Percentiles rank a stretch among this genome's conserved stretches.
phyloP scores from a whole-genome alignment of 2,329 filamentous ascomycete genomes.

The Chrysoporthe deuterocubensis region DNA sequence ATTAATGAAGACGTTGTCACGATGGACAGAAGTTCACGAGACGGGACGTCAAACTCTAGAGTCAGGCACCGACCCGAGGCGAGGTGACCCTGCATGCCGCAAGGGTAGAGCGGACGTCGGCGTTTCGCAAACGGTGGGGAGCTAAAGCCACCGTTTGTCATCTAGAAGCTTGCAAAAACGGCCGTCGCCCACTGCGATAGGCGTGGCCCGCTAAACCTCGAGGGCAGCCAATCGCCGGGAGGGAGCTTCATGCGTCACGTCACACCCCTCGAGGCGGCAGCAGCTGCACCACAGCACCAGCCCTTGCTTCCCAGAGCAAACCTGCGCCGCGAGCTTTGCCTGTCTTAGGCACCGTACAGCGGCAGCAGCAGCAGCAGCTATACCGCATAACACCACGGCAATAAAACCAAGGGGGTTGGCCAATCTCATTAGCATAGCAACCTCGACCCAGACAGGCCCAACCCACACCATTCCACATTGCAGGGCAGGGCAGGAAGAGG shows the following conservation, averaged over 20 bases:
- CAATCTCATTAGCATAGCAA: background rate
- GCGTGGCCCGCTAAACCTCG: background rate
- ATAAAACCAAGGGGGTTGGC: constrained; percentile 1
- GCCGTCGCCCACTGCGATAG: background rate
- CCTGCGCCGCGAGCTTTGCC: too few relatives aligned
- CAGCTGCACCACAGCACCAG: constrained; percentile 1
- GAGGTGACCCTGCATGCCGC: background rate
- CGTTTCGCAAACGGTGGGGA: background rate
- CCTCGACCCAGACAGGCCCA: background rate
- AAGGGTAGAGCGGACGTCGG: background rate
- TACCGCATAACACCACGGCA: background rate
- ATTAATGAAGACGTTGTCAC: constrained; percentile 3
- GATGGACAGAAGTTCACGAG: background rate
- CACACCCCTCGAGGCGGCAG: background rate
- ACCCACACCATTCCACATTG: background rate
- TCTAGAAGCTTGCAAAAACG: background rate
- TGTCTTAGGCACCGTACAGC: too few relatives aligned
- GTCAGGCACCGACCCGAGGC: background rate
- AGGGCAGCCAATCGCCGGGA: constrained; percentile 17
- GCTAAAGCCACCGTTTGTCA: background rate
- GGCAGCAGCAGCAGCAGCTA: background rate
- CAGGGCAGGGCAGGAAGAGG: constrained; percentile 1
- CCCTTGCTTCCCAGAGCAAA: constrained; percentile 10
- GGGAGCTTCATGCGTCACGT: constrained; percentile 18
- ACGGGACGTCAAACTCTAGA: constrained; percentile 3